Conservation (phyloP, 768 basidiomycete species). For the Mycena belliarum region DNA sequence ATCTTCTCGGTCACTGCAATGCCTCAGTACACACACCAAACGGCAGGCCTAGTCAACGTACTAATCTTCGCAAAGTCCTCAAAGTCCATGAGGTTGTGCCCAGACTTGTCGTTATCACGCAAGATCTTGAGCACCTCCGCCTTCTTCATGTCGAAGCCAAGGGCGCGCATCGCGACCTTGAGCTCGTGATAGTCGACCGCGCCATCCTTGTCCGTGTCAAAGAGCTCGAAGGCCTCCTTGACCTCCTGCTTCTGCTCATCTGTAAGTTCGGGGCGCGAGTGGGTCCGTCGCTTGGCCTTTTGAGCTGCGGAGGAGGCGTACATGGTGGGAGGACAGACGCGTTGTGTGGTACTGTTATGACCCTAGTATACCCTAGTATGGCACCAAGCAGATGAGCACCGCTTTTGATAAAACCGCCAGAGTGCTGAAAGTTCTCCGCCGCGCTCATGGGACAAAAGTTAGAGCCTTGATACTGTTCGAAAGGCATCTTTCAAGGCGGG, state of each 20-base stretch:
- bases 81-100: constrained; percentile 84
- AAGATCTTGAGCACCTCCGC: constrained; percentile 95
- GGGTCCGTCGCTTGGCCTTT: constrained; percentile 71
- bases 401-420: too few species aligned
- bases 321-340: constrained; percentile 34
- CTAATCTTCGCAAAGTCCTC: constrained; percentile 95
- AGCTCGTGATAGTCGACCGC: constrained; percentile 97
- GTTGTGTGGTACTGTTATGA: neutral
- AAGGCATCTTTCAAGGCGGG: too few species aligned
- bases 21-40: constrained; percentile 13
- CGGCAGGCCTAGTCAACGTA: constrained; percentile 38
- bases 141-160: constrained; percentile 98
- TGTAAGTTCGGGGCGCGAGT: constrained; percentile 77
- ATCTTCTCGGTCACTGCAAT: constrained; percentile 89
- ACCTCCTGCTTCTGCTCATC: constrained; percentile 95
- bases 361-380: too few species aligned
- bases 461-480: too few species aligned
- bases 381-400: neutral
- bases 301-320: constrained; percentile 71
- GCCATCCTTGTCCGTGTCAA: constrained; percentile 98
- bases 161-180: constrained; percentile 97
- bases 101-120: constrained; percentile 86
- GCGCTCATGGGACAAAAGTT: too few species aligned
- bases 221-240: constrained; percentile 98
- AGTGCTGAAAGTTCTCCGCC: too few species aligned